A percentile compares a stretch with the other conserved stretches of the same genome.
Evolutionary conservation across 2,329 filamentous ascomycete species (phyloP).

Genomic region (Aureobasidium musti): DNA sequence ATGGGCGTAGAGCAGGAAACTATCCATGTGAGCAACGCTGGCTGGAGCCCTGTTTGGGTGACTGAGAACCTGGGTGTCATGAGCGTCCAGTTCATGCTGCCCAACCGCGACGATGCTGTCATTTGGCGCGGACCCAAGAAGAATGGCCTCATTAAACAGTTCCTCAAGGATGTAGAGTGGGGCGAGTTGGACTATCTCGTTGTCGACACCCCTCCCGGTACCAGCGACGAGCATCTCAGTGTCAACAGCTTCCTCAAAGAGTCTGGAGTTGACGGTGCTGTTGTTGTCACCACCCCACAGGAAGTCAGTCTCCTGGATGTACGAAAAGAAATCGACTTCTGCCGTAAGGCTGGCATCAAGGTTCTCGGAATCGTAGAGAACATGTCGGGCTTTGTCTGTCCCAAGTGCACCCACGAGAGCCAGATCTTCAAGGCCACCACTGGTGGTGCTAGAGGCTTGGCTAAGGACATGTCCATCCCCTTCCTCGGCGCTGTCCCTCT

Average conservation of each 20-base stretch:
- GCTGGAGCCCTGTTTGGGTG: slow-evolving; percentile 96
- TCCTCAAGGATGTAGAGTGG: slow-evolving; percentile 97
- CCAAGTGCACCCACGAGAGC: slow-evolving; percentile 75
- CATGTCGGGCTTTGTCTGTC: slow-evolving; percentile 96
- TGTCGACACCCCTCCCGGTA: slow-evolving; percentile 94
- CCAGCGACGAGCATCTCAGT: slow-evolving; percentile 90
- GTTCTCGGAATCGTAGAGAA: slow-evolving; percentile 94
- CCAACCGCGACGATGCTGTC: slow-evolving; percentile 87
- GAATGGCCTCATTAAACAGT: slow-evolving; percentile 97
- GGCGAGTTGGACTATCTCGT: slow-evolving; percentile 90
- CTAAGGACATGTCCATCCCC: slow-evolving; percentile 81
- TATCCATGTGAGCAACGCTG: slow-evolving; percentile 83
- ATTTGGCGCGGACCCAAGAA: slow-evolving; percentile 99
- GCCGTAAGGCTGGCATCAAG: slow-evolving; percentile 85
- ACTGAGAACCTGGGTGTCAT: slow-evolving; percentile 92
- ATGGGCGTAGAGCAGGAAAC: slow-evolving; percentile 94
- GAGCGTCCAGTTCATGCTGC: slow-evolving; percentile 98
- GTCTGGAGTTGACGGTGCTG: slow-evolving; percentile 87
- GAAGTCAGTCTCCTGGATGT: slow-evolving; percentile 92
- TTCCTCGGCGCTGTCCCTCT: slow-evolving; percentile 89
- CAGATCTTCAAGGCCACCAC: slow-evolving; percentile 92
- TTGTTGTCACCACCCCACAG: slow-evolving; percentile 92
- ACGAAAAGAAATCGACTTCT: slow-evolving; percentile 97
- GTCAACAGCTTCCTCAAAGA: slow-evolving; percentile 92
- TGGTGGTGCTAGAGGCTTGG: slow-evolving; percentile 77